Conservation (phyloP, 352 stramenopile species). For the Phytophthora capsici region DNA sequence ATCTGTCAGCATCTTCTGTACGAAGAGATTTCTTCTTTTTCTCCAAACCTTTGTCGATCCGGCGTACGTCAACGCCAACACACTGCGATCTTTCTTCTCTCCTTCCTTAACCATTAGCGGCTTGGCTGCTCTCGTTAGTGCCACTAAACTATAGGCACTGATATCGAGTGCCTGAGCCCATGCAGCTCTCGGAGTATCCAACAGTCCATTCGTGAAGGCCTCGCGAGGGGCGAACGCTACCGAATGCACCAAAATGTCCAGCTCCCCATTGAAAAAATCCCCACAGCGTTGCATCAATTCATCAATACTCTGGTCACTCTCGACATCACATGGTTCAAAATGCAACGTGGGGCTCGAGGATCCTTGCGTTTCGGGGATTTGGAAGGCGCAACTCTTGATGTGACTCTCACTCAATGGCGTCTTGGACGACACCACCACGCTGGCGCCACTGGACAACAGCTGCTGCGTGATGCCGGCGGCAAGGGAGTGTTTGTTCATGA, state of each 20-base stretch:
- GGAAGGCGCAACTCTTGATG: conserved; percentile 59
- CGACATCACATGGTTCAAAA: conserved; percentile 81
- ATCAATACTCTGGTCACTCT: conserved; percentile 60
- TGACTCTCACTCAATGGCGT: conserved; percentile 51
- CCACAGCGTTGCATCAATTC: conserved; percentile 52
- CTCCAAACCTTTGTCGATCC: conserved; percentile 61
- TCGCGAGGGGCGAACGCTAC: conserved; percentile 87
- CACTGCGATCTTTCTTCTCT: conserved; percentile 58
- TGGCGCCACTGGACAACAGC: conserved; percentile 68
- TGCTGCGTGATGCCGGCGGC: conserved; percentile 74
- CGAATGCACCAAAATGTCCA: conserved; percentile 92
- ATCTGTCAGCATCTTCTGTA: conserved; percentile 11
- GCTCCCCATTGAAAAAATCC: conserved; percentile 51
- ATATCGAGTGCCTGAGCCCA: conserved; percentile 87
- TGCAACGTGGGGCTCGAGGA: conserved; percentile 34
- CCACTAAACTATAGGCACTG: conserved; percentile 92
- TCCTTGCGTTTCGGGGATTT: conserved; percentile 22
- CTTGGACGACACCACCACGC: conserved; percentile 82
- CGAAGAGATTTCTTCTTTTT: neutral
- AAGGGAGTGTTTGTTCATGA: conserved; percentile 92
- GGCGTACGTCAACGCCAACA: conserved; percentile 90
- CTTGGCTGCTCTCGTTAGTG: conserved; percentile 69
- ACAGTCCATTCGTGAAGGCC: conserved; percentile 72
- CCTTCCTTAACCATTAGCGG: conserved; percentile 48
- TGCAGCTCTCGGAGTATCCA: conserved; percentile 47